Evolutionary conservation across 75 land plant species (phyloP), one percentile per base, ranked within the genome.

Genomic region (Pinus taeda): DNA sequence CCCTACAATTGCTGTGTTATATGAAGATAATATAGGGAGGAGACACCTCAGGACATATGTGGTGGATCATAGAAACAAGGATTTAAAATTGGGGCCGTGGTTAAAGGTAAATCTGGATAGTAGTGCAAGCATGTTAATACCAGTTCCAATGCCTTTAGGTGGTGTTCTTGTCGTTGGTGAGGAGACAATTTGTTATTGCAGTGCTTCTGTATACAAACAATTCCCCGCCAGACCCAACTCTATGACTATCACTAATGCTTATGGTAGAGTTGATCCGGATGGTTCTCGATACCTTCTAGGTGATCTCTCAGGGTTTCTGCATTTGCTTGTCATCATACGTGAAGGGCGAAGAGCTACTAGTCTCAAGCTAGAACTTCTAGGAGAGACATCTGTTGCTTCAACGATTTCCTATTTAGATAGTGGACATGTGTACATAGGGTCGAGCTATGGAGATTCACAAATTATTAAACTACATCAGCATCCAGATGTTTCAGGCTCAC

Each of bases 371-470:
- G n/a, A n/a, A n/a, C n/a, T n/a, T n/a, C n/a, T n/a, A n/a, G n/a
- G n/a, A n/a, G n/a, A n/a, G n/a, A n/a, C n/a, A 60, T 96, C 96
- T 78, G 83, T 91, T 79, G 94, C 98, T 56, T 93, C 98, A 83
- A 88, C 91, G 18, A 91, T 96, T 57, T 96, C 98, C 39, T 96
- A 96, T 83, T 86, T 96, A 21, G 98, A 96, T 70, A 93, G 90
- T 86, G 98, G 88, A 39, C 82, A 91, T 81, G 94, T 96, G 20
- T 96, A 72, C 83, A 87, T 96, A 64, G 98, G 98, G 65, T 93
- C 98, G 71, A 96, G 90, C 82, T 96, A 91, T 86, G 96, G 98
- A 21, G 96, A 96, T 85, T 93, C 98, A 73, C 98, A 96, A 94
- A 94, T 93, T 62, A 82, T 96, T 57, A 93, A 91, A 76, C 78